A percentile compares a stretch with the other conserved stretches of the same genome.
phyloP scores from a whole-genome alignment of 1,139 yeast species.

The Zygosaccharomyces sapae region DNA sequence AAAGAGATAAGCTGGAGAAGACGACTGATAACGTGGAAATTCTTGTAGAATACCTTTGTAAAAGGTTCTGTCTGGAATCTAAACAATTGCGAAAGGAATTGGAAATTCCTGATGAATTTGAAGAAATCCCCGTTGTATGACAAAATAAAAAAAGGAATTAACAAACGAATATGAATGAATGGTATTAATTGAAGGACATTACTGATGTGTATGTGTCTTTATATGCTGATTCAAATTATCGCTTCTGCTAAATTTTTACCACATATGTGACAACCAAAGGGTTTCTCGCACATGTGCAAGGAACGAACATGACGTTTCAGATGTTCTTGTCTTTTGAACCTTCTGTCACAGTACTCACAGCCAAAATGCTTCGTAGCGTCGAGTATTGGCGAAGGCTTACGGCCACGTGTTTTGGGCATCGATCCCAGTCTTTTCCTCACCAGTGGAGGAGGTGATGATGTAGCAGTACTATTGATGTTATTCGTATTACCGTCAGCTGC shows the following conservation, averaged over 20 bases:
- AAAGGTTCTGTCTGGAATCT: constrained; percentile 19
- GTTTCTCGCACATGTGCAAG: constrained; percentile 69
- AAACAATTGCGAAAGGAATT: constrained; percentile 24
- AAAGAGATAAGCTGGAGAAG: constrained; percentile 15
- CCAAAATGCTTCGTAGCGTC: constrained; percentile 40
- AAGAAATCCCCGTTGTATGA: constrained; percentile 14
- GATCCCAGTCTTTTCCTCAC: constrained; percentile 17
- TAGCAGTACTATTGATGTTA: not conserved
- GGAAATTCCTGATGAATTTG: constrained; percentile 26
- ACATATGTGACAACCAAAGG: constrained; percentile 67
- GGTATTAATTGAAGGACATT: constrained; percentile 1
- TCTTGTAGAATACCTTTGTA: constrained; percentile 22
- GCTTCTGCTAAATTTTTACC: constrained; percentile 66
- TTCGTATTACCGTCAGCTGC: not conserved
- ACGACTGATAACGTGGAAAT: constrained; percentile 32
- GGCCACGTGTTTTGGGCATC: constrained; percentile 38
- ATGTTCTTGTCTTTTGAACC: constrained; percentile 77
- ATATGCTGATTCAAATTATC: constrained; percentile 76
- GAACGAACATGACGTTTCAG: constrained; percentile 72
- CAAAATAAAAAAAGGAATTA: constrained; percentile 1
- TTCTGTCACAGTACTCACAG: constrained; percentile 47
- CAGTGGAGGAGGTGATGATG: constrained; percentile 8
- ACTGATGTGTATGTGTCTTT: constrained; percentile 48
- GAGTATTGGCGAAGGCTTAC: constrained; percentile 39
- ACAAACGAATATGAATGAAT: not conserved